Conservation (phyloP, 2,329 filamentous ascomycete species). For the Ophiostoma ips region DNA sequence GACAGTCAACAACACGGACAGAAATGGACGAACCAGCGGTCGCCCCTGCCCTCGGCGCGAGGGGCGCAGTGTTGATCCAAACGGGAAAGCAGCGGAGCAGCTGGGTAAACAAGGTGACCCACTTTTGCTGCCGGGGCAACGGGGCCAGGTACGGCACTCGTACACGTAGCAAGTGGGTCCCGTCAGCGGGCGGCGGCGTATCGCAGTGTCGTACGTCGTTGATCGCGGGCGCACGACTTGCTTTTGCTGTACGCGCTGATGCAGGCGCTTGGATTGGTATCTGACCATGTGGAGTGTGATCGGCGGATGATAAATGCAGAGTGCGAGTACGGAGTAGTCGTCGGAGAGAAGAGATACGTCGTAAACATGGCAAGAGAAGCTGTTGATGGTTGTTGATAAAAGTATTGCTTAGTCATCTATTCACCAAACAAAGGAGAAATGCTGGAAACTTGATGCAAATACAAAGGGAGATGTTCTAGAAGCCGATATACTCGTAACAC, state of each 20-base stretch:
- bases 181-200: no score
- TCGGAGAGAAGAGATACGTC: no score
- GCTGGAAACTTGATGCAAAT: neutral
- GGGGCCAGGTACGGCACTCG: neutral
- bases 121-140: conserved; percentile 10
- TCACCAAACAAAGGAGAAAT: neutral
- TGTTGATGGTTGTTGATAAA: no score
- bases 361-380: no score
- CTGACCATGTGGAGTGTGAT: no score
- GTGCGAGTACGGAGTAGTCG: no score
- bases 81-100: conserved; percentile 9
- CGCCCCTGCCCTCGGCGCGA: neutral
- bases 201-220: no score
- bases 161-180: conserved; percentile 4
- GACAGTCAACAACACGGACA: neutral
- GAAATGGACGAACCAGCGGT: neutral
- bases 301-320: no score
- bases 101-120: conserved; percentile 10
- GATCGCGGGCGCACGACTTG: no score
- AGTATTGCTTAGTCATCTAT: neutral
- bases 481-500: no score
- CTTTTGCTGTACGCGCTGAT: no score
- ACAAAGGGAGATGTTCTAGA: neutral
- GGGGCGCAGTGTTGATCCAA: conserved; percentile 7
- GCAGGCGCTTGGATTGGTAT: no score